Evolutionary conservation across 257 asterid genomes (phyloP), one percentile per base, ranked within the genome.

Genomic region (Ophiorrhiza pumila): DNA sequence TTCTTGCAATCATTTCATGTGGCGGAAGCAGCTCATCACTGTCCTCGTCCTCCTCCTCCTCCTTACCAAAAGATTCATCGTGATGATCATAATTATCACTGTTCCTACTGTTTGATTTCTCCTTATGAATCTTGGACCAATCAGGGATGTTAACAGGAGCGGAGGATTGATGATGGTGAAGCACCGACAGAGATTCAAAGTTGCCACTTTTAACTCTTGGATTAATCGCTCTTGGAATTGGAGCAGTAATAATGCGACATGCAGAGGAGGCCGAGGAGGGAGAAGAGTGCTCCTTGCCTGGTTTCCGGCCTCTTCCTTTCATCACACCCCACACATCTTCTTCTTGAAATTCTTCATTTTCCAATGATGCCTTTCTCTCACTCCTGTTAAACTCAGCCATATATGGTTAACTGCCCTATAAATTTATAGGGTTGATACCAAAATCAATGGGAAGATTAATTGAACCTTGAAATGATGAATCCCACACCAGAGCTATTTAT

Each of bases 1-100:
- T 85, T 53, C 85, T 78, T 0, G 91, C 87, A 34, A 88, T 47
- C 56, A 82, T 69, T 37, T 82, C 89, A 83, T 90, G 96, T 1
- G 95, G 96, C 41, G 90, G 91, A 7, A 84, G 60, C 82, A 80
- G 66, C 4, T 80, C 84, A 7, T 69, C 85, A 9, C 43, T 82
- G 15, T 74, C 85, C 0, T 71, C 86, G 0, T 71, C 79, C 0
- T 50, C 74, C 0, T 23, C 80, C 3, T 20, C 79, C 32, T 39
- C 71, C 63, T 25, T 9, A 18, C 23, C 15, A 31, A 4, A 45
- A 20, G 3, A 0, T 11, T 42, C n/a, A 4, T 14, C 41, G 52
- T n/a, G 68, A 23, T 49, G 64, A 42, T 32, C 67, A 29, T 27
- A 74, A 20, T 17, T 59, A 25, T 12, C 35, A 69, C 73, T 59